Evolutionary conservation across 768 basidiomycete genomes (phyloP).

Genomic region (Suillus cothurnatus): DNA sequence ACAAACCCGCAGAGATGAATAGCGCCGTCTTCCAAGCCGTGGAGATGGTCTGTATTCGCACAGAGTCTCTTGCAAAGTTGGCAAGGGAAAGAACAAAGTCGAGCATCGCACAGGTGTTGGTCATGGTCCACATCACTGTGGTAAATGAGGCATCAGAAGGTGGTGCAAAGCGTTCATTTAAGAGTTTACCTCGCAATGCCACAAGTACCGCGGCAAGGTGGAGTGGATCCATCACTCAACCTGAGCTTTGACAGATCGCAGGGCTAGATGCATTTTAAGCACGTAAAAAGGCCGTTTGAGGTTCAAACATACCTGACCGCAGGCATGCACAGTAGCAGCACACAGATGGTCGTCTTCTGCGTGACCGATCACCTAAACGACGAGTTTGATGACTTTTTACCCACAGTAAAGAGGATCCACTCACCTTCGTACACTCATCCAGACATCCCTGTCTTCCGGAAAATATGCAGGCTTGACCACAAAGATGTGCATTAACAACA

Average conservation of each 20-base stretch:
- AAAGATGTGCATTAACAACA: conserved; percentile 50
- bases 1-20: conserved; percentile 61
- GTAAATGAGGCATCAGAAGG: background rate
- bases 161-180: background rate
- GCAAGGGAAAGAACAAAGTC: conserved; percentile 56
- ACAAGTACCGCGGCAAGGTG: conserved; percentile 47
- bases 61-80: conserved; percentile 60
- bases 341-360: conserved; percentile 53
- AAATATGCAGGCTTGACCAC: conserved; percentile 52
- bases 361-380: conserved; percentile 50
- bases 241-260: conserved; percentile 40
- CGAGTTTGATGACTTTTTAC: background rate
- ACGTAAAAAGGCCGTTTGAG: background rate
- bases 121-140: conserved; percentile 47
- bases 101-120: conserved; percentile 49
- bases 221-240: conserved; percentile 31
- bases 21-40: conserved; percentile 42
- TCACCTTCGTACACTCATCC: conserved; percentile 53
- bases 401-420: background rate
- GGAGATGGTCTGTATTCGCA: conserved; percentile 49
- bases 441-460: conserved; percentile 52
- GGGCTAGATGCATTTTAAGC: conserved; percentile 31
- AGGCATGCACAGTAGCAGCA: conserved; percentile 53
- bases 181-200: conserved; percentile 41
- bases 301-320: conserved; percentile 46